A percentile compares a stretch with the other conserved stretches of the same genome.
Evolutionary conservation across 306 rosid species (phyloP).

Genomic region (Trichosanthes cucumerina): DNA sequence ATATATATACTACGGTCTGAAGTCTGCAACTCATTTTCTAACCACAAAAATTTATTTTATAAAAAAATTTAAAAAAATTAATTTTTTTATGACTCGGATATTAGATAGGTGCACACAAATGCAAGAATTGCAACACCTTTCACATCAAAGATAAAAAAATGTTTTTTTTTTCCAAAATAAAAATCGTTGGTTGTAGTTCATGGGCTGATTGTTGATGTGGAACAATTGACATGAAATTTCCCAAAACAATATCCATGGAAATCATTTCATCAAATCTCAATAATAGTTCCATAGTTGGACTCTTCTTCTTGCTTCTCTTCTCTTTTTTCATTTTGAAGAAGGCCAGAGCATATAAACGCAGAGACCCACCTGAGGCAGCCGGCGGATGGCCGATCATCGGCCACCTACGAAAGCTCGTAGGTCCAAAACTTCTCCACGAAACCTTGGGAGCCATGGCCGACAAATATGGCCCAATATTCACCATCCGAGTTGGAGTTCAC

Average conservation of each 20-base stretch:
- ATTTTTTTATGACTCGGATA: too few relatives aligned
- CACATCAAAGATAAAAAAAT: too few relatives aligned
- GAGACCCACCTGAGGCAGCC: constrained; percentile 19
- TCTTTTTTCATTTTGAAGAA: background rate
- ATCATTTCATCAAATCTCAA: background rate
- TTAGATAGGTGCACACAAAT: too few relatives aligned
- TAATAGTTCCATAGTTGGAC: background rate
- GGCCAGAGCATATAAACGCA: background rate
- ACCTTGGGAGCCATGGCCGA: constrained; percentile 36
- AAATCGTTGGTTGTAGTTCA: too few relatives aligned
- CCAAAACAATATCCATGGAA: background rate
- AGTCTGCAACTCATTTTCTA: too few relatives aligned
- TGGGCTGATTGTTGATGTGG: too few relatives aligned
- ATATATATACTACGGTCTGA: too few relatives aligned
- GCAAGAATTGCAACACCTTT: too few relatives aligned
- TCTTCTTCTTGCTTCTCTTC: background rate
- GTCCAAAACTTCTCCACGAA: constrained; percentile 20
- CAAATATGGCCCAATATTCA: constrained; percentile 26
- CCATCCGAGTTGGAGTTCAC: constrained; percentile 22
- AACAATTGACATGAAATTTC: too few relatives aligned
- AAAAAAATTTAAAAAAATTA: too few relatives aligned
- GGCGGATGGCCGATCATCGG: constrained; percentile 69
- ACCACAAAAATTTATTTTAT: too few relatives aligned
- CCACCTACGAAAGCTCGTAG: constrained; percentile 26
- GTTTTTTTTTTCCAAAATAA: too few relatives aligned